phyloP scores from a whole-genome alignment of 768 basidiomycete genomes.

The Cystobasidium tubakii region DNA sequence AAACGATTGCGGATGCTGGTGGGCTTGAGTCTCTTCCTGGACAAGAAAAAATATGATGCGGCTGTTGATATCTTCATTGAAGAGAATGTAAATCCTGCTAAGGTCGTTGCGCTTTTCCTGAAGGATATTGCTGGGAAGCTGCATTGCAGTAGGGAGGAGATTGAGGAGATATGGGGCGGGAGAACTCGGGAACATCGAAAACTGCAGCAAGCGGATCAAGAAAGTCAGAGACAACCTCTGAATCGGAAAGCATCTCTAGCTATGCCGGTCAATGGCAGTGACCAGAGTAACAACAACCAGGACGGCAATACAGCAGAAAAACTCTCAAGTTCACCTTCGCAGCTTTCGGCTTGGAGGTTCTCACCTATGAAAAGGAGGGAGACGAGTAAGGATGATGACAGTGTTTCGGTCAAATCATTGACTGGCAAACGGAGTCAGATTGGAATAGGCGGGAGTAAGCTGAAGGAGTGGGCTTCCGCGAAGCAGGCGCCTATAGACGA shows the following conservation, averaged over 20 bases:
- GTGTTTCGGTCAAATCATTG: conserved; percentile 22
- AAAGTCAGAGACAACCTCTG: conserved; percentile 45
- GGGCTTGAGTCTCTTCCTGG: conserved; percentile 22
- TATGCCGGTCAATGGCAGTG: background rate
- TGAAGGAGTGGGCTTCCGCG: background rate
- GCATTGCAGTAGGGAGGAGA: conserved; percentile 61
- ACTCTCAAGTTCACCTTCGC: background rate
- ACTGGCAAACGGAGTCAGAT: conserved; percentile 14
- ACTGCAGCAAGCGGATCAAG: conserved; percentile 45
- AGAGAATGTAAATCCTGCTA: conserved; percentile 85
- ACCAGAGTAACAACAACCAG: conserved; percentile 20
- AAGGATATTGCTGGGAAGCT: conserved; percentile 72
- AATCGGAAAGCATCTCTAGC: background rate
- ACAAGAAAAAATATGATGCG: conserved; percentile 54
- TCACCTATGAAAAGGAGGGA: conserved; percentile 3
- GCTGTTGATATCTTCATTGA: conserved; percentile 83
- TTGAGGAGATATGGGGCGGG: conserved; percentile 82
- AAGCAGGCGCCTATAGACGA: background rate
- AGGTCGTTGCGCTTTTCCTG: conserved; percentile 83
- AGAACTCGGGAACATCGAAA: conserved; percentile 48
- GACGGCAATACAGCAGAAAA: conserved; percentile 41
- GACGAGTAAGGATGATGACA: conserved; percentile 11
- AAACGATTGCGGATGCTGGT: background rate
- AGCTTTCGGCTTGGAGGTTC: conserved; percentile 16
- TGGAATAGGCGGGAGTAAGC: background rate